phyloP scores from a whole-genome alignment of 352 stramenopile genomes.

The Pythium coloratum region DNA sequence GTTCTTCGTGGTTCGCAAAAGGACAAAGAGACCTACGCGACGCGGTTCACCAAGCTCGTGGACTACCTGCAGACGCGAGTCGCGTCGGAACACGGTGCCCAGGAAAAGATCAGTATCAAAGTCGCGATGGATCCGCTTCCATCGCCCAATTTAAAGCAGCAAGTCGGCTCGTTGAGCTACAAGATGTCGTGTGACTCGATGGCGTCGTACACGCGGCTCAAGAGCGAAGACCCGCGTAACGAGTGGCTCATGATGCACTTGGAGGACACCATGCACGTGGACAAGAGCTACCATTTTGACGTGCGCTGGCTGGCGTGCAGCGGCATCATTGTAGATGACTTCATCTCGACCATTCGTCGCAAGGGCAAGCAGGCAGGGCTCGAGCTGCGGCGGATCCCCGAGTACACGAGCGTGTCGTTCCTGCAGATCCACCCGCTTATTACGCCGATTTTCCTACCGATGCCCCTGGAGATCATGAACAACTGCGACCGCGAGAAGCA shows the following conservation, averaged over 20 bases:
- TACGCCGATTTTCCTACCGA: slow-evolving; percentile 60
- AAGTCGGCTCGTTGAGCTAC: slow-evolving; percentile 31
- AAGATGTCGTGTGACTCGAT: slow-evolving; percentile 45
- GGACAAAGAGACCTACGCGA: slow-evolving; percentile 35
- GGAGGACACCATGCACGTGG: slow-evolving; percentile 59
- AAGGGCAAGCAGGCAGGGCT: slow-evolving; percentile 66
- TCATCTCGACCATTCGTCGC: slow-evolving; percentile 60
- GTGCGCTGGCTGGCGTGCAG: slow-evolving; percentile 82
- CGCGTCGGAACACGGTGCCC: slow-evolving; percentile 44
- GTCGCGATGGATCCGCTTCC: slow-evolving; percentile 32
- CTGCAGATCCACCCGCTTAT: slow-evolving; percentile 76
- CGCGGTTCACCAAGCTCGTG: slow-evolving; percentile 61
- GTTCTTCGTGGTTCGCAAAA: slow-evolving; percentile 10
- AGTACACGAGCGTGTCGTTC: slow-evolving; percentile 70
- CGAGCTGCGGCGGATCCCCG: slow-evolving; percentile 70
- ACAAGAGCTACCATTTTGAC: slow-evolving; percentile 67
- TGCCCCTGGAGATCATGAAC: slow-evolving; percentile 30
- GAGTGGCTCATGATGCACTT: slow-evolving; percentile 77
- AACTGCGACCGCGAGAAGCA: slow-evolving; percentile 25
- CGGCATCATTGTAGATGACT: slow-evolving; percentile 71
- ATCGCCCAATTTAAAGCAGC: slow-evolving; percentile 16
- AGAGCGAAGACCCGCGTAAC: slow-evolving; percentile 51
- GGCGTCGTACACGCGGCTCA: slow-evolving; percentile 30
- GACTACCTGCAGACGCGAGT: slow-evolving; percentile 67
- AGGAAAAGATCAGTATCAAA: slow-evolving; percentile 52